phyloP scores from a whole-genome alignment of 768 basidiomycete genomes.

The Lactifluus piperatus region DNA sequence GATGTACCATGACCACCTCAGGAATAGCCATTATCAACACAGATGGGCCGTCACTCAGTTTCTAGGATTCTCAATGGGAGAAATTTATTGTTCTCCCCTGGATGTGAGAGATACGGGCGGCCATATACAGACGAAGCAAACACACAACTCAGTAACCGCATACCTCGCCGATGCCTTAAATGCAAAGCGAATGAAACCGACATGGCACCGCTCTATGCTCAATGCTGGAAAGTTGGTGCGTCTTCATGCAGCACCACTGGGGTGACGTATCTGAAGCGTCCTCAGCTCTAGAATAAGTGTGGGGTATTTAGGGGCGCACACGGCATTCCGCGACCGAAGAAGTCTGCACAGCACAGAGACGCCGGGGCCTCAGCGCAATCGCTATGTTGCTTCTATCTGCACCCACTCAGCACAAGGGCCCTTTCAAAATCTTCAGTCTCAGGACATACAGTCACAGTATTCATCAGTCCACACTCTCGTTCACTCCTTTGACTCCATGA shows the following conservation, averaged over 20 bases:
- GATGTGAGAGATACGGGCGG: background rate
- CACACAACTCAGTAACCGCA: constrained; percentile 69
- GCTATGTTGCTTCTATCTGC: background rate
- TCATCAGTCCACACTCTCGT: background rate
- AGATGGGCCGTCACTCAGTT: background rate
- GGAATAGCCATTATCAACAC: background rate
- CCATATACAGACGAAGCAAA: constrained; percentile 67
- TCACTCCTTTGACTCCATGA: constrained; percentile 1
- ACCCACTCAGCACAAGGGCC: background rate
- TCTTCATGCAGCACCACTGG: background rate
- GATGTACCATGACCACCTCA: constrained; percentile 4
- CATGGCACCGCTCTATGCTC: constrained; percentile 69
- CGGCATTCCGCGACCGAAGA: constrained; percentile 52
- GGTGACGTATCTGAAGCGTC: background rate
- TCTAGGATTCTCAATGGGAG: background rate
- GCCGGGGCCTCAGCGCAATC: background rate
- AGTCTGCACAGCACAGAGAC: constrained; percentile 5
- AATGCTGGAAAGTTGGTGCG: constrained; percentile 66
- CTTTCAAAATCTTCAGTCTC: background rate
- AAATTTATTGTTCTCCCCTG: background rate
- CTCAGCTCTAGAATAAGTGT: constrained; percentile 44
- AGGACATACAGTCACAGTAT: background rate
- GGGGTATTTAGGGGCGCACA: constrained; percentile 76
- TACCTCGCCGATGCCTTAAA: constrained; percentile 71
- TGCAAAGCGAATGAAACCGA: constrained; percentile 80